phyloP scores from a whole-genome alignment of 2,329 filamentous ascomycete genomes.

The Fusarium oligoseptatum region DNA sequence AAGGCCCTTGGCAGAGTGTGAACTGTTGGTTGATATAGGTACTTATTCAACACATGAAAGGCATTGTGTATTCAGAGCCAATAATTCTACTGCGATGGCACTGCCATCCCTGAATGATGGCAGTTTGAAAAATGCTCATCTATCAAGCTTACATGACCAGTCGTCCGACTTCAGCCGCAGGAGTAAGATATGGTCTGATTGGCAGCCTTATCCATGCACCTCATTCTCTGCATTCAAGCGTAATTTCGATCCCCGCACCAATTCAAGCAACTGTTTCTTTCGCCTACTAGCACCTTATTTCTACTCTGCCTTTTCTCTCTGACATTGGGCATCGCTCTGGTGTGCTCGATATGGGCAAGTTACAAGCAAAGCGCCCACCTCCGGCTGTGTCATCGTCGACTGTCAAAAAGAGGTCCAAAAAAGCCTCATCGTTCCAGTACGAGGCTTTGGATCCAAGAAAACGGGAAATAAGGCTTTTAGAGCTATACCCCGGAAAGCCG shows the following conservation, averaged over 20 bases:
- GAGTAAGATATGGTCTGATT: background rate
- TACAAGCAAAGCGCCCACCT: background rate
- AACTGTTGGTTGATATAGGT: background rate
- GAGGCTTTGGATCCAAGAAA: background rate
- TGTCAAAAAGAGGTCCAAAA: background rate
- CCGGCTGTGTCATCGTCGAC: background rate
- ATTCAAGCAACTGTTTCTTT: background rate
- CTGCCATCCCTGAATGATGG: background rate
- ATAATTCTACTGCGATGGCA: background rate
- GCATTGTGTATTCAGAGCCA: background rate
- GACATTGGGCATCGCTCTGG: background rate
- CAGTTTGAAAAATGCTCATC: background rate
- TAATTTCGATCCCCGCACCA: background rate
- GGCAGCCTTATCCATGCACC: background rate
- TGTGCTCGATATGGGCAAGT: background rate
- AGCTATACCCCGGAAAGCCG: constrained; percentile 8
- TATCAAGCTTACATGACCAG: background rate
- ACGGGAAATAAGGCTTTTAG: background rate
- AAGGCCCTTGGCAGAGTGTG: background rate
- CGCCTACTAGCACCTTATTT: background rate
- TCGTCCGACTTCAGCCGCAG: background rate
- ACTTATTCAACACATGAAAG: background rate
- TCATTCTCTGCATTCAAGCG: background rate
- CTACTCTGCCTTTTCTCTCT: background rate
- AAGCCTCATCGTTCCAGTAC: background rate